Evolutionary conservation across 2,329 filamentous ascomycete species (phyloP).

Genomic region (Nemania diffusa): DNA sequence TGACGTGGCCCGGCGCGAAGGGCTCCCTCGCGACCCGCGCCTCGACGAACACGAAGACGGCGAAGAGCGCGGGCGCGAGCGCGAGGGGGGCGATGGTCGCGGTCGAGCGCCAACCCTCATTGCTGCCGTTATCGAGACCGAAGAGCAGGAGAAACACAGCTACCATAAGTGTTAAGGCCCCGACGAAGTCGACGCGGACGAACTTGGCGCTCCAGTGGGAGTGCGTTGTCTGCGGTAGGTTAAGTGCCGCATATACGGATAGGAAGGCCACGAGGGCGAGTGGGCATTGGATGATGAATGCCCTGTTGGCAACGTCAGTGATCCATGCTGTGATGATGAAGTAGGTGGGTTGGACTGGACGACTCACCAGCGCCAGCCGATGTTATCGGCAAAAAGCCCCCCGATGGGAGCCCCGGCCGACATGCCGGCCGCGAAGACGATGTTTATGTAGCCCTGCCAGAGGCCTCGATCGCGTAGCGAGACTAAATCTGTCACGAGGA

Average conservation of each 20-base stretch:
- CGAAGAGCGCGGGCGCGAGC: slow-evolving; percentile 67
- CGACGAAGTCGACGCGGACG: slow-evolving; percentile 76
- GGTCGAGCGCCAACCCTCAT: slow-evolving; percentile 72
- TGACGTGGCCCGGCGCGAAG: slow-evolving; percentile 78
- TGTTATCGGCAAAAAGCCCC: slow-evolving; percentile 44
- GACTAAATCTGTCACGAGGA: slow-evolving; percentile 63
- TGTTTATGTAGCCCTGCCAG: slow-evolving; percentile 53
- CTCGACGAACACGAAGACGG: slow-evolving; percentile 76
- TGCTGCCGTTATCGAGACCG: slow-evolving; percentile 78
- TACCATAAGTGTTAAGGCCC: slow-evolving; percentile 71
- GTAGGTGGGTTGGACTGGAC: not conserved
- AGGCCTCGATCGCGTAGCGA: slow-evolving; percentile 58
- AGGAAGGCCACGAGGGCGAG: slow-evolving; percentile 73
- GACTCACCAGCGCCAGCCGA: slow-evolving; percentile 58
- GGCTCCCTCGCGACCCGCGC: slow-evolving; percentile 74
- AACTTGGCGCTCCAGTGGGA: slow-evolving; percentile 74
- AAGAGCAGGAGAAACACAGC: slow-evolving; percentile 74
- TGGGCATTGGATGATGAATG: slow-evolving; percentile 77
- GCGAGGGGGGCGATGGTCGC: slow-evolving; percentile 68
- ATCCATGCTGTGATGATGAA: not conserved
- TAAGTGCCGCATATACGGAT: slow-evolving; percentile 69
- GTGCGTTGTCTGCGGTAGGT: slow-evolving; percentile 68
- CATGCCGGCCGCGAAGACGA: slow-evolving; percentile 50
- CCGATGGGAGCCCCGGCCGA: slow-evolving; percentile 50
- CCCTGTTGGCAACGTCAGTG: slow-evolving; percentile 55